Percentiles rank a stretch among this genome's conserved stretches.
Evolutionary conservation across 208 protist species (phyloP).

Genomic region (Leishmania tarentolae): DNA sequence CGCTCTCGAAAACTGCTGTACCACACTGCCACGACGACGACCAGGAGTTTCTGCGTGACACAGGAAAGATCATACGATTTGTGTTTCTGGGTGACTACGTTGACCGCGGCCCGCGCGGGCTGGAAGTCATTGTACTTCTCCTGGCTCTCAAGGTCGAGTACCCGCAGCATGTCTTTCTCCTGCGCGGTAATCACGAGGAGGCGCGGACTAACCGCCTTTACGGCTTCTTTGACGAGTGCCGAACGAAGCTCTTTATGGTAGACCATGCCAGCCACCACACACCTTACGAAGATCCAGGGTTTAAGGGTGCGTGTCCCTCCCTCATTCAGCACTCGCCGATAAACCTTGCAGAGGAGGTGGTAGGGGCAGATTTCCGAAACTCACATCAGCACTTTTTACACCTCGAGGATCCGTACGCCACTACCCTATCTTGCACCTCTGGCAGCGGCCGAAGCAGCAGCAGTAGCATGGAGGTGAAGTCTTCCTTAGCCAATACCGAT

Average conservation of each 20-base stretch:
- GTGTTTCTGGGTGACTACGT: slow-evolving; percentile 99
- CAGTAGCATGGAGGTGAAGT: neutral
- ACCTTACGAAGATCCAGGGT: neutral
- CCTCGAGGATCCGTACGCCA: neutral
- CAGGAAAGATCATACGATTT: slow-evolving; percentile 58
- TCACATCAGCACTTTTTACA: neutral
- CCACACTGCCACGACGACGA: slow-evolving; percentile 9
- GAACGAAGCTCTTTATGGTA: slow-evolving; percentile 52
- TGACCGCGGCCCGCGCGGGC: slow-evolving; percentile 90
- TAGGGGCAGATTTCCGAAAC: neutral
- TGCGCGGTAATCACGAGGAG: slow-evolving; percentile 93
- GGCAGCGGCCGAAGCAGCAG: neutral
- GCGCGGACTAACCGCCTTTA: slow-evolving; percentile 85
- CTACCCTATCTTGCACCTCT: neutral
- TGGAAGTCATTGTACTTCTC: slow-evolving; percentile 85
- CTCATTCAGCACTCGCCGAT: slow-evolving; percentile 18
- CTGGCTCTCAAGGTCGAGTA: slow-evolving; percentile 87
- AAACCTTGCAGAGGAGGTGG: neutral
- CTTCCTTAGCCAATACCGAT: neutral
- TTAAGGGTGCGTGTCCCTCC: neutral
- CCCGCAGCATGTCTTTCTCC: slow-evolving; percentile 83
- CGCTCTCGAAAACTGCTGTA: neutral
- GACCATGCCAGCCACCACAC: neutral
- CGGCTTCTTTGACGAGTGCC: slow-evolving; percentile 84
- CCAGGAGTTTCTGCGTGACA: slow-evolving; percentile 2